Base-by-base conservation (phyloP, 129 eudicot genomes). In the Deinandra increscens region DNA sequence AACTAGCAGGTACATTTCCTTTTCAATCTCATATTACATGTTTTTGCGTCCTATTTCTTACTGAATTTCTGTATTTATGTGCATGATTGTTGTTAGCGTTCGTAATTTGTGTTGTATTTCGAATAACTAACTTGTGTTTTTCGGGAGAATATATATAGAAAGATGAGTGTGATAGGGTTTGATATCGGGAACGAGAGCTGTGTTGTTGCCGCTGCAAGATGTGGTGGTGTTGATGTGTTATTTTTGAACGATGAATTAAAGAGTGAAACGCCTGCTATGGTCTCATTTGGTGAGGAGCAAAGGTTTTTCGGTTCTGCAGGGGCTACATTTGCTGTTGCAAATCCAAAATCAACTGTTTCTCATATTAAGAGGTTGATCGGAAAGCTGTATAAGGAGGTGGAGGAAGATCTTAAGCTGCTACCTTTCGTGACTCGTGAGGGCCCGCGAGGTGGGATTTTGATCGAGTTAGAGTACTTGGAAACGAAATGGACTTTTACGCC, bases 361-460 rank as follows among this genome's bases (percentile, higher is more conserved):
- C 97, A 91, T 77, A 69, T 91, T 19, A 91, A 91, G 81, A 88
- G 94, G 50, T 69, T 91, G 83, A 82, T 91, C 15, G 97, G 97
- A 34, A 73, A 79, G 53, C 67, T 48, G 9, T 91, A 80, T 75
- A 77, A 50, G 31, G 88, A 88, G 7, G 94, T 90, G 69, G 91
- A 88, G 79, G 72, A 82, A 66, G 98, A 91, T 59, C 69, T 91
- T 55, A 77, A 66, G 54, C 42, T 75, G 61, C 74, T 91, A 33
- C 98, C 97, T n/a, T 88, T 91, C 37, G 73, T 61, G 70, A 88
- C 87, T 7, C 71, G 89, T 11, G 84, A 84, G 72, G 96, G 84
- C 17, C 87, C 86, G 0, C 84, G 87, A 73, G 96, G 96, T 14
- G 91, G 89, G 51, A 58, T 91, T 55, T 69, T 91, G 84, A 88